A percentile compares a stretch with the other conserved stretches of the same genome.
phyloP scores from a whole-genome alignment of 495 filamentous ascomycete genomes.

The Oidiodendron maius region DNA sequence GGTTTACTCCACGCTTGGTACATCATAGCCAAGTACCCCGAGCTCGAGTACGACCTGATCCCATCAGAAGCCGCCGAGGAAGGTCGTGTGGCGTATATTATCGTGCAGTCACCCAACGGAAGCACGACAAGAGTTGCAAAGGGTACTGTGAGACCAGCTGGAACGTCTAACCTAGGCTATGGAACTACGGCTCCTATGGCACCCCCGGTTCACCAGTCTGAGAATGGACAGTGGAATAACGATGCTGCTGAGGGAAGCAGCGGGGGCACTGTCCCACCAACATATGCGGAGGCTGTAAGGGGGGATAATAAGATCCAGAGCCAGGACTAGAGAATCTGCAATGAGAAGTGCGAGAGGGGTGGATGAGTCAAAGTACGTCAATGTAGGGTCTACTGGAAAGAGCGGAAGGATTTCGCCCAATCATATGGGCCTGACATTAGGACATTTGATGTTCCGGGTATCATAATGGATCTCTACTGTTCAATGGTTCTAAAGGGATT shows the following conservation, averaged over 20 bases:
- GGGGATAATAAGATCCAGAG: slow-evolving; percentile 87
- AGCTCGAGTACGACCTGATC: slow-evolving; percentile 59
- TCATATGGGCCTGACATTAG: too few relatives aligned
- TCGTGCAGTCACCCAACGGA: slow-evolving; percentile 41
- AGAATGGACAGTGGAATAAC: slow-evolving; percentile 20
- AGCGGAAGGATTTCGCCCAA: too few relatives aligned
- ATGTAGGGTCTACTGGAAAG: too few relatives aligned
- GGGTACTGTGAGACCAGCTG: background rate
- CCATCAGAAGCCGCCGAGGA: slow-evolving; percentile 48
- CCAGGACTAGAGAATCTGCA: slow-evolving; percentile 39
- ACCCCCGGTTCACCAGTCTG: slow-evolving; percentile 18
- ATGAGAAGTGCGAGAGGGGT: background rate
- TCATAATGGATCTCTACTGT: too few relatives aligned
- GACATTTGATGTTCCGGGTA: too few relatives aligned
- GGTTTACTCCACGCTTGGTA: slow-evolving; percentile 96
- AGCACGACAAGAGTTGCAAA: slow-evolving; percentile 9
- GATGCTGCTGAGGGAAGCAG: slow-evolving; percentile 16
- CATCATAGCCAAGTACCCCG: slow-evolving; percentile 89
- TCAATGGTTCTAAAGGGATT: background rate
- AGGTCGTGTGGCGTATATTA: slow-evolving; percentile 63
- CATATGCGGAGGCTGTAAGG: slow-evolving; percentile 42
- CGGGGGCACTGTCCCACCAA: slow-evolving; percentile 19
- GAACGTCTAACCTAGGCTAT: slow-evolving; percentile 11
- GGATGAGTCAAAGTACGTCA: too few relatives aligned
- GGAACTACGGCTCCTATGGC: slow-evolving; percentile 20